These are phyloP conservation scores for Tricholoma saponaceum DNA, from an alignment of 768 basidiomycete species.

Conservation along the genomic window DNA sequence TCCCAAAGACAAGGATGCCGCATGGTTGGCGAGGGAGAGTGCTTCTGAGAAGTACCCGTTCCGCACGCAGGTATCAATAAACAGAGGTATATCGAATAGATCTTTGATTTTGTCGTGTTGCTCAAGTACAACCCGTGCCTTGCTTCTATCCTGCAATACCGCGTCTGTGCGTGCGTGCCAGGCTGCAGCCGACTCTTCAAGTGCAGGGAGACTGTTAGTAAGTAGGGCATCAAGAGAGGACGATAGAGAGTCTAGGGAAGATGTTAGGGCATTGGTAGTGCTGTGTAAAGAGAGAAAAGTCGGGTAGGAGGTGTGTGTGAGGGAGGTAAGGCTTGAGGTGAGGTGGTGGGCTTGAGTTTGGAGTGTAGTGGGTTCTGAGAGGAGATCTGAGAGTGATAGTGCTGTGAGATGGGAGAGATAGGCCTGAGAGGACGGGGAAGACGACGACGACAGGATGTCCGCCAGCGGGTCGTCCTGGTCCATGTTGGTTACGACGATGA, in stretches of 20 bases:
- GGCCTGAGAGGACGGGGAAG: conserved; percentile 25
- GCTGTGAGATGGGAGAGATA: conserved; percentile 69
- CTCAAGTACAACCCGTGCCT: conserved; percentile 83
- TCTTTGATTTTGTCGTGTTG: conserved; percentile 93
- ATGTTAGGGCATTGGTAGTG: conserved; percentile 68
- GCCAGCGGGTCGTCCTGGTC: not conserved
- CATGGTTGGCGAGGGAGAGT: conserved; percentile 77
- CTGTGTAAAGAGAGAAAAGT: conserved; percentile 88
- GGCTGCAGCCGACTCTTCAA: conserved; percentile 67
- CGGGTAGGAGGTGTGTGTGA: conserved; percentile 88
- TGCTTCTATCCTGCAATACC: conserved; percentile 70
- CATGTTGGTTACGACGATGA: not conserved
- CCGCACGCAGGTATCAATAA: conserved; percentile 91
- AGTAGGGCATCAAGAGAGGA: conserved; percentile 69
- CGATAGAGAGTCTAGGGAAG: conserved; percentile 72
- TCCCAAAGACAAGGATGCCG: conserved; percentile 42
- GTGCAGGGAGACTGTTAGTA: conserved; percentile 61
- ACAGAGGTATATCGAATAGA: conserved; percentile 82
- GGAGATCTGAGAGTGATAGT: conserved; percentile 63
- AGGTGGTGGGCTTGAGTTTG: conserved; percentile 84
- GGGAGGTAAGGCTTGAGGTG: conserved; percentile 82
- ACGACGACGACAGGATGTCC: conserved; percentile 21
- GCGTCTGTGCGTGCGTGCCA: conserved; percentile 74
- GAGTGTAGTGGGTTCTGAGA: conserved; percentile 69
- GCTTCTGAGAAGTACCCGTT: conserved; percentile 93